Evolutionary conservation across 805 yeast genomes (phyloP).

Genomic region (Saccharomycopsis amapae): DNA sequence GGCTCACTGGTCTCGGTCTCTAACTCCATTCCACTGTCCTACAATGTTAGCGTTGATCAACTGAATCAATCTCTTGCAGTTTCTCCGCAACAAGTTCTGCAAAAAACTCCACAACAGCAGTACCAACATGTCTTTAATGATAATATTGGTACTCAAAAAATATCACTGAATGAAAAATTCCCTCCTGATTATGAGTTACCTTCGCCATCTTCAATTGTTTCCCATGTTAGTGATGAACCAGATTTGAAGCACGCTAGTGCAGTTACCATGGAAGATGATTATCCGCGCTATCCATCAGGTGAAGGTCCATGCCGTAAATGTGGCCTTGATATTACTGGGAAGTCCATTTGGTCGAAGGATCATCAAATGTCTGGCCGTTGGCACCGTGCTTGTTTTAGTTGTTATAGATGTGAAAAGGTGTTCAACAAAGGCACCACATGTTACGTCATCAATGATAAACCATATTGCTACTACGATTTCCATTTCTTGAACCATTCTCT

Average conservation of each 20-base stretch:
- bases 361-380: slow-evolving; percentile 81
- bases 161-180: background rate
- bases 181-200: slow-evolving; percentile 16
- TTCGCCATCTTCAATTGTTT: slow-evolving; percentile 9
- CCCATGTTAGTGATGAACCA: slow-evolving; percentile 14
- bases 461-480: slow-evolving; percentile 62
- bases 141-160: background rate
- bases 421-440: slow-evolving; percentile 59
- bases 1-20: background rate
- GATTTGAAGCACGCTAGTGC: background rate
- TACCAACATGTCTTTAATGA: background rate
- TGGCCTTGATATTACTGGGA: slow-evolving; percentile 43
- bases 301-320: slow-evolving; percentile 82
- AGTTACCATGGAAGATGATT: slow-evolving; percentile 1
- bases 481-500: slow-evolving; percentile 70
- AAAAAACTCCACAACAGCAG: background rate
- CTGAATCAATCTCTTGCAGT: too few relatives aligned
- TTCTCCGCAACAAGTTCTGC: background rate
- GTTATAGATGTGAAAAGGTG: slow-evolving; percentile 51
- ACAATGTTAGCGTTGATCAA: too few relatives aligned
- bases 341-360: slow-evolving; percentile 68
- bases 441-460: slow-evolving; percentile 71
- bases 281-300: slow-evolving; percentile 43
- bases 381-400: slow-evolving; percentile 83
- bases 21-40: background rate